A percentile compares a stretch with the other conserved stretches of the same genome.
Evolutionary conservation across 176 grass and related monocot species (phyloP).

Genomic region (Triticum dicoccoides): DNA sequence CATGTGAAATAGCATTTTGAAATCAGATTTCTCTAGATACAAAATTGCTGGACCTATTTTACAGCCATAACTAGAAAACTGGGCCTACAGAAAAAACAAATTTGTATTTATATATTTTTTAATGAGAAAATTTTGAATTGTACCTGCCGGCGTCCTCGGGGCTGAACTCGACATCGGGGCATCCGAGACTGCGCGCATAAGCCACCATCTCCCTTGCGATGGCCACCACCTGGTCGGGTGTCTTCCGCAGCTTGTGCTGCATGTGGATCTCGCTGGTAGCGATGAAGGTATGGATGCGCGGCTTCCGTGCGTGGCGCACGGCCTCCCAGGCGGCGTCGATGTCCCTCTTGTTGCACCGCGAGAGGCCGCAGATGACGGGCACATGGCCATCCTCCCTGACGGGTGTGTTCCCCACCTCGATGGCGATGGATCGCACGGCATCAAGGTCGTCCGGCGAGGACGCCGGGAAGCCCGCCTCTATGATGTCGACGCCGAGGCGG

Average conservation of each 20-base stretch:
- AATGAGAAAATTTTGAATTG: neutral
- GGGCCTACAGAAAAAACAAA: neutral
- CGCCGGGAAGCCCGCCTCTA: conserved; percentile 85
- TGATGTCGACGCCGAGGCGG: conserved; percentile 87
- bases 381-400: conserved; percentile 56
- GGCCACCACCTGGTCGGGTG: conserved; percentile 55
- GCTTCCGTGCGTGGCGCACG: conserved; percentile 63
- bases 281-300: conserved; percentile 80
- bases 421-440: conserved; percentile 83
- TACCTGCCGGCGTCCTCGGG: conserved; percentile 96
- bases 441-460: conserved; percentile 93
- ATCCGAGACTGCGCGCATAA: conserved; percentile 79
- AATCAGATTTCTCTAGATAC: neutral
- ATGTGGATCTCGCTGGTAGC: conserved; percentile 92
- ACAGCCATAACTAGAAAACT: neutral
- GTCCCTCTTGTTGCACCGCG: conserved; percentile 69
- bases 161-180: conserved; percentile 83
- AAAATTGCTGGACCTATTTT: neutral
- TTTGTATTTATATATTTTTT: neutral
- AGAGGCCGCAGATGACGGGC: conserved; percentile 81
- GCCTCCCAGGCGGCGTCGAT: conserved; percentile 94
- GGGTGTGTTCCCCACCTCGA: conserved; percentile 76
- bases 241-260: conserved; percentile 73
- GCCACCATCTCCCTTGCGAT: conserved; percentile 79
- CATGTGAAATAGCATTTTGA: neutral